Evolutionary conservation across 116 monocot genomes (phyloP), one percentile per base, ranked within the genome.

Genomic region (Papilionanthe hybrid): DNA sequence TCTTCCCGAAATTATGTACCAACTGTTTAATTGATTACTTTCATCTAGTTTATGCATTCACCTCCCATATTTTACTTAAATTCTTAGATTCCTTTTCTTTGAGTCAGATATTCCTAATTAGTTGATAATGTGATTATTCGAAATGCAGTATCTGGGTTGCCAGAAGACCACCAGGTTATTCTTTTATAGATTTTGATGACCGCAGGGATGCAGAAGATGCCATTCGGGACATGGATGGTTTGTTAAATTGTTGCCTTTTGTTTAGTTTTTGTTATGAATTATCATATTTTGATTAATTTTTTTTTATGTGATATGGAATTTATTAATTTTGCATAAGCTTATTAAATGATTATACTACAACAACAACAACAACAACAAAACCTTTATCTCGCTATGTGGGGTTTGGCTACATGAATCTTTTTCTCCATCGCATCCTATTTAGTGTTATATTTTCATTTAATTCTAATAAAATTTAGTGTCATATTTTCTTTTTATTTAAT

Each of bases 161-260:
- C 65, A 83, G 95, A 80, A 95, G 85, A 77, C 95, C 95, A 25
- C 95, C 95, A 27, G 95, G 95, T 17, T 95, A 89, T 89, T 91
- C 93, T 43, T 95, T 95, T 78, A 81, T 95, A 79, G 95, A 95
- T 41, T 95, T 95, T 82, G 93, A 93, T 82, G 95, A 95, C 47
- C 75, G 83, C 22, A 85, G 95, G 79, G 95, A 95, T 88, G 95
- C 95, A 22, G 60, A 82, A 58, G 95, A 95, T 86, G 95, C 95
- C 32, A 93, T 95, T 42, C 88, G 87, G 74, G 92, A 85, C 77
- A 60, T 95, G 67, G 95, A 95, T 88, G 95, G 95, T 95, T 80
- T 79, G 65, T 75, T 5, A 1, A 58, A 37, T 17, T 73, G n/a
- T 10, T 53, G 4, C 53, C 4, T 25, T 76, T 48, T 49, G 30